Evolutionary conservation across 257 asterid genomes (phyloP), one percentile per base, ranked within the genome.

Genomic region (Orobanche coerulescens): DNA sequence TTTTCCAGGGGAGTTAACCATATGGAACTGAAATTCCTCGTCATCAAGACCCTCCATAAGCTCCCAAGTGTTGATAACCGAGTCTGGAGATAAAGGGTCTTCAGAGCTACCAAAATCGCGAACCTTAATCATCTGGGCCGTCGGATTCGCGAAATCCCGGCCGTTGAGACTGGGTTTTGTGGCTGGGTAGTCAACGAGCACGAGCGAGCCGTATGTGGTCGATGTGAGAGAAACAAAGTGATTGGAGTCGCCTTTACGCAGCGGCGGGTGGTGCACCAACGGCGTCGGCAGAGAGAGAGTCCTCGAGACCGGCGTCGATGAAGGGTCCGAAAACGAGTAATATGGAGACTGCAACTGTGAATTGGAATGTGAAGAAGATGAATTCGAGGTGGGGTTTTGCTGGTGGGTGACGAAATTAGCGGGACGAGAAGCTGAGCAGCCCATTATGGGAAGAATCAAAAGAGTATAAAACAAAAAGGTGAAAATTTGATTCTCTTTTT

Each of bases 31-130:
- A 13, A 64, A 70, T 49, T 78, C 94, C n/a, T 75, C 78, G 43
- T 90, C 95, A 54, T 82, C 90, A 28, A 90, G 90, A 24, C 87
- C 97, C 67, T 85, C 94, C 97, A 87, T 87, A 76, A 90, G 95
- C 84, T 87, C 97, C 93, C 95, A 84, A 8, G 97, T 90, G 72
- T 90, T 90, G 86, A 90, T 83, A 44, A 87, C 90, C 0, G 93
- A 81, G 67, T 84, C 93, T 2, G 94, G 95, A 14, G 97, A 90
- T 60, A 73, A 55, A 65, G 88, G 93, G 62, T 80, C 90, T 28
- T 69, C 73, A 0, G 86, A 52, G 61, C 52, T 53, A 4, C 51
- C 68, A 31, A 72, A 66, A 68, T 61, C 72, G 11, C 72, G 81
- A 33, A 30, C 12, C 42, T 67, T 72, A 15, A 62, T 56, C 70